Evolutionary conservation across 1,284 basidiomycete species (phyloP).

Genomic region (Ustilago cynodontis): DNA sequence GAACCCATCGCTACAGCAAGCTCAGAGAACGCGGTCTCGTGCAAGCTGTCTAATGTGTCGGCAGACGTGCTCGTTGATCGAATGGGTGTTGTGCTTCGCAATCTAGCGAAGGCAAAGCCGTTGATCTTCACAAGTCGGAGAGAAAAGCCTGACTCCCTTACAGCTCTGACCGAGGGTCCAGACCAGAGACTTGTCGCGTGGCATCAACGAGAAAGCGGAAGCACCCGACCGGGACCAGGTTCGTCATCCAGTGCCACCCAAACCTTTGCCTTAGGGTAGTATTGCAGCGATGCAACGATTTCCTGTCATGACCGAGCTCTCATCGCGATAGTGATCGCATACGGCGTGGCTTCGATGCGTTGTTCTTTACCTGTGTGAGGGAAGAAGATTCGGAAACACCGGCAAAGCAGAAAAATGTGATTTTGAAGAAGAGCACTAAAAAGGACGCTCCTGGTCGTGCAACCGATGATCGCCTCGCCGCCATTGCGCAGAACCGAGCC

Average conservation of each 20-base stretch:
- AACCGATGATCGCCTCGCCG: conserved; percentile 12
- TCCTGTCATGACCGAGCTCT: no score
- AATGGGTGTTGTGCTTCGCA: not conserved
- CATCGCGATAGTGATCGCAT: no score
- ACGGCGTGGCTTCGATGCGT: not conserved
- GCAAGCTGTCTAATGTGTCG: not conserved
- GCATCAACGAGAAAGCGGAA: not conserved
- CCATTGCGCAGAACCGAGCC: conserved; percentile 8
- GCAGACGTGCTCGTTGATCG: not conserved
- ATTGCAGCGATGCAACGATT: no score
- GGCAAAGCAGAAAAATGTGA: not conserved
- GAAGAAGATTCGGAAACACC: not conserved
- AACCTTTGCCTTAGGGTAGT: no score
- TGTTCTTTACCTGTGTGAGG: not conserved
- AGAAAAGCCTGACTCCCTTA: conserved; percentile 9
- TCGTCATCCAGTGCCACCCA: not conserved
- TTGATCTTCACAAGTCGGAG: conserved; percentile 14
- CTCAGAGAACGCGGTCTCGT: no score
- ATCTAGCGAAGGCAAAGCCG: not conserved
- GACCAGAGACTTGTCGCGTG: conserved; percentile 5
- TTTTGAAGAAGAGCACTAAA: conserved; percentile 5
- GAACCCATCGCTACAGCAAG: no score
- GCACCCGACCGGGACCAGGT: not conserved
- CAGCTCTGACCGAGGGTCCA: conserved; percentile 16
- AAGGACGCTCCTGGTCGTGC: not conserved